phyloP scores from a whole-genome alignment of 2,329 filamentous ascomycete genomes.

The Bimuria novae-zelandiae region DNA sequence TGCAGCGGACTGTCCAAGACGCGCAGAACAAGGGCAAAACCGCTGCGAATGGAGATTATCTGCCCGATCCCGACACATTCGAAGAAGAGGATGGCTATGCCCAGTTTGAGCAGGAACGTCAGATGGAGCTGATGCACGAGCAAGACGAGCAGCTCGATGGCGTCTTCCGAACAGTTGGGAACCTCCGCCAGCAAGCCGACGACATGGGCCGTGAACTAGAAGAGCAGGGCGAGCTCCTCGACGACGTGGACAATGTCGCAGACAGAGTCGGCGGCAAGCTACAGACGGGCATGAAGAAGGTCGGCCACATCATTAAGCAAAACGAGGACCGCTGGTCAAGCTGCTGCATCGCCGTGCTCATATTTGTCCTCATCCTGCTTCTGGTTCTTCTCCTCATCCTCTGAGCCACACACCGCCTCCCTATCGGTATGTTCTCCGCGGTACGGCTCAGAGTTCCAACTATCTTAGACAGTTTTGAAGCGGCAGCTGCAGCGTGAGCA shows the following conservation, averaged over 20 bases:
- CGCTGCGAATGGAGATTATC: conserved; percentile 52
- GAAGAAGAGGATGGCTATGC: conserved; percentile 67
- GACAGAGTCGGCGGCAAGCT: conserved; percentile 87
- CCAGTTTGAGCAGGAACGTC: conserved; percentile 88
- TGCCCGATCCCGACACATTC: conserved; percentile 65
- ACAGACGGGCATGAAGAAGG: conserved; percentile 82
- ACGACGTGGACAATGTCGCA: conserved; percentile 80
- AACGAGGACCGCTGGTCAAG: conserved; percentile 85
- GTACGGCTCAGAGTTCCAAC: too few relatives aligned
- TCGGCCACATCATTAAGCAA: conserved; percentile 80
- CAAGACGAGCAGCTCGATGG: conserved; percentile 93
- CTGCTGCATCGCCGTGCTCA: conserved; percentile 88
- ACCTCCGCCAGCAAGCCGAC: conserved; percentile 84
- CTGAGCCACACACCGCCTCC: too few relatives aligned
- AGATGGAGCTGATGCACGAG: conserved; percentile 88
- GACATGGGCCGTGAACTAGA: conserved; percentile 96
- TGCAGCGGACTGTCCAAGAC: conserved; percentile 63
- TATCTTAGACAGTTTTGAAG: too few relatives aligned
- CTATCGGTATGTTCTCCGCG: too few relatives aligned
- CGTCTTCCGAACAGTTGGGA: conserved; percentile 91
- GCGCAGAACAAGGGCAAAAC: conserved; percentile 45
- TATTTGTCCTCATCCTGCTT: conserved; percentile 84
- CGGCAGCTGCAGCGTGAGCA: too few relatives aligned
- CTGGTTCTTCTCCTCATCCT: conserved; percentile 76
- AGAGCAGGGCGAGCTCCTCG: conserved; percentile 88